A percentile compares a stretch with the other conserved stretches of the same genome.
Conservation (phyloP, 129 eudicot genomes). For the Oenanthe sinensis region DNA sequence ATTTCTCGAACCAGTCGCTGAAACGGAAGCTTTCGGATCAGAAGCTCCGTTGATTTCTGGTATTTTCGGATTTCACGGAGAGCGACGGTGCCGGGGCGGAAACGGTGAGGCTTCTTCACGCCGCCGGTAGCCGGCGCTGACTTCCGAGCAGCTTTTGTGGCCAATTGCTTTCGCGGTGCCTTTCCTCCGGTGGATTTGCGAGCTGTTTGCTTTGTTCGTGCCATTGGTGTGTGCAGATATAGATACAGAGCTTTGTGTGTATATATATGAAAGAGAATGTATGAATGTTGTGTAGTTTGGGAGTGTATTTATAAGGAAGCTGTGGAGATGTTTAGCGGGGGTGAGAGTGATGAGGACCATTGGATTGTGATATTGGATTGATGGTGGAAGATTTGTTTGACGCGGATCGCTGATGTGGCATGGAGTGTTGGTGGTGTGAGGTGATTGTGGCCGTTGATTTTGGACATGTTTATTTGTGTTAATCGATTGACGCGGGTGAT, state of each 20-base stretch:
- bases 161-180: background rate
- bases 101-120: background rate
- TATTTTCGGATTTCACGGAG: background rate
- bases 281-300: background rate
- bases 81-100: slow-evolving; percentile 6
- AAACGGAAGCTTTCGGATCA: slow-evolving; percentile 3
- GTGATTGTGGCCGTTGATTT: background rate
- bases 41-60: background rate
- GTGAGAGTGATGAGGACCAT: background rate
- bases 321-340: too few relatives aligned
- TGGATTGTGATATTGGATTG: background rate
- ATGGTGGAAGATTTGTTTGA: background rate
- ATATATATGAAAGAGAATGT: background rate
- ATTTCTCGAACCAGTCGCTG: slow-evolving; percentile 1
- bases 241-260: background rate
- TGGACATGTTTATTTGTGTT: background rate
- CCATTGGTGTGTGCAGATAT: slow-evolving; percentile 16
- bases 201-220: slow-evolving; percentile 32
- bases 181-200: slow-evolving; percentile 3
- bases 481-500: background rate
- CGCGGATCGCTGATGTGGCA: background rate
- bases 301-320: background rate
- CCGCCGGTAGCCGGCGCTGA: slow-evolving; percentile 8
- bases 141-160: background rate
- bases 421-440: background rate